Percentiles rank a stretch among this genome's conserved stretches.
Evolutionary conservation across 495 filamentous ascomycete species (phyloP).

Genomic region (Lindgomyces ingoldianus): DNA sequence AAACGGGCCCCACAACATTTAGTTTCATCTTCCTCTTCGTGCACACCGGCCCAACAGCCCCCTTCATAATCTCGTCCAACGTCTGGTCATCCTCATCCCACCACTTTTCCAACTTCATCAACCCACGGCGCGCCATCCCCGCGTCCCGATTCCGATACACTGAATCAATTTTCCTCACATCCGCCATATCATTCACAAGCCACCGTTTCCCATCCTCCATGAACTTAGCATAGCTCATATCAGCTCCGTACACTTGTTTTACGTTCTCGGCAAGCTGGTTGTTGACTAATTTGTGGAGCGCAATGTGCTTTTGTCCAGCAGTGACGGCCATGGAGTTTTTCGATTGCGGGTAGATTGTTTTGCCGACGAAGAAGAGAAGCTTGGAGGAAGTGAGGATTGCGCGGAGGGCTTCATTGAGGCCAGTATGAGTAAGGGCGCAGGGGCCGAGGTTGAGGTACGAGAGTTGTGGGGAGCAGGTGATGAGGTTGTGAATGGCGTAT

Average conservation of each 20-base stretch:
- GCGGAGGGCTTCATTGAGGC: slow-evolving; percentile 12
- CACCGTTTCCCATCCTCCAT: slow-evolving; percentile 42
- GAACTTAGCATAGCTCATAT: slow-evolving; percentile 38
- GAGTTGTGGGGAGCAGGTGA: slow-evolving; percentile 3
- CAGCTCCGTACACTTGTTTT: slow-evolving; percentile 23
- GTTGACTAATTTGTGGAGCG: slow-evolving; percentile 11
- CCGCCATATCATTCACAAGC: slow-evolving; percentile 41
- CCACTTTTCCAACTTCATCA: slow-evolving; percentile 41
- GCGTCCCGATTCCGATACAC: slow-evolving; percentile 50
- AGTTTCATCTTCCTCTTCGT: slow-evolving; percentile 13
- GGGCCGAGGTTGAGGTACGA: slow-evolving; percentile 22
- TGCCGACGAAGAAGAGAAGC: slow-evolving; percentile 28
- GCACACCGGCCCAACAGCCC: slow-evolving; percentile 17
- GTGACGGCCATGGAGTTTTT: slow-evolving; percentile 4
- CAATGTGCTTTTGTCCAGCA: slow-evolving; percentile 24
- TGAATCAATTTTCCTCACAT: slow-evolving; percentile 47
- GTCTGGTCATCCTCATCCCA: slow-evolving; percentile 39
- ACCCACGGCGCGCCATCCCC: slow-evolving; percentile 41
- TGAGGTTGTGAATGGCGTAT: slow-evolving; percentile 14
- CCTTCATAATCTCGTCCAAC: slow-evolving; percentile 29
- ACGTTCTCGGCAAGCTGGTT: slow-evolving; percentile 37
- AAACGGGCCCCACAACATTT: neutral
- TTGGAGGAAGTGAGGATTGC: slow-evolving; percentile 12
- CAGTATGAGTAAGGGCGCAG: slow-evolving; percentile 18
- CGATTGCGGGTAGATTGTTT: slow-evolving; percentile 23